A percentile compares a stretch with the other conserved stretches of the same genome.
Conservation (phyloP, 2,329 filamentous ascomycete species). For the Clonostachys rhizophaga region DNA sequence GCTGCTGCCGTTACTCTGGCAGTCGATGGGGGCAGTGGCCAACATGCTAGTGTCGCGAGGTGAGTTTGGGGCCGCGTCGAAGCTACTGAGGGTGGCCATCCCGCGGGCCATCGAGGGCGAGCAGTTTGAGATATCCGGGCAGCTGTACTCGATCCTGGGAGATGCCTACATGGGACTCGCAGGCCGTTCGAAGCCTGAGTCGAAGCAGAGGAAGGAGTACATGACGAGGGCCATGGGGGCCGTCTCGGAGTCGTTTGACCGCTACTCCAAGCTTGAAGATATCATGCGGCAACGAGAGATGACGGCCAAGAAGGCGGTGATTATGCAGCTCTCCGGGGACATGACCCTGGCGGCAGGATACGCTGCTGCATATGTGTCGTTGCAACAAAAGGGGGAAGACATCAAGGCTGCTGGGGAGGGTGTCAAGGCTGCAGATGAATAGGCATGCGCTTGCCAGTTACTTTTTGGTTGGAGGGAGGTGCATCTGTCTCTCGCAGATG, state of each 20-base stretch:
- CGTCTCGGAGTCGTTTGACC: slow-evolving; percentile 57
- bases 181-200: slow-evolving; percentile 38
- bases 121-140: slow-evolving; percentile 56
- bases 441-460: no score
- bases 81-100: slow-evolving; percentile 63
- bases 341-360: slow-evolving; percentile 59
- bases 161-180: slow-evolving; percentile 79
- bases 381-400: slow-evolving; percentile 17
- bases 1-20: slow-evolving; percentile 67
- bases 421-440: no score
- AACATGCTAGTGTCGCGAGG: slow-evolving; percentile 64
- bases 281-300: slow-evolving; percentile 69
- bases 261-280: slow-evolving; percentile 63
- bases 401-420: no score
- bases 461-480: no score
- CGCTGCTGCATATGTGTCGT: slow-evolving; percentile 58
- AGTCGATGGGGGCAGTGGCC: slow-evolving; percentile 62
- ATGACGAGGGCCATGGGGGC: slow-evolving; percentile 54
- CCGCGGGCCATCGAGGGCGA: slow-evolving; percentile 74
- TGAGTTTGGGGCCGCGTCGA: slow-evolving; percentile 64
- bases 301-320: slow-evolving; percentile 75
- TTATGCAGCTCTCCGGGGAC: slow-evolving; percentile 69
- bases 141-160: slow-evolving; percentile 64
- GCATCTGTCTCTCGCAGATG: no score
- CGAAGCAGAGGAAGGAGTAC: slow-evolving; percentile 45